A percentile compares a stretch with the other conserved stretches of the same genome.
Evolutionary conservation across 2,329 filamentous ascomycete genomes (phyloP).

Genomic region (Penicillium sp.): DNA sequence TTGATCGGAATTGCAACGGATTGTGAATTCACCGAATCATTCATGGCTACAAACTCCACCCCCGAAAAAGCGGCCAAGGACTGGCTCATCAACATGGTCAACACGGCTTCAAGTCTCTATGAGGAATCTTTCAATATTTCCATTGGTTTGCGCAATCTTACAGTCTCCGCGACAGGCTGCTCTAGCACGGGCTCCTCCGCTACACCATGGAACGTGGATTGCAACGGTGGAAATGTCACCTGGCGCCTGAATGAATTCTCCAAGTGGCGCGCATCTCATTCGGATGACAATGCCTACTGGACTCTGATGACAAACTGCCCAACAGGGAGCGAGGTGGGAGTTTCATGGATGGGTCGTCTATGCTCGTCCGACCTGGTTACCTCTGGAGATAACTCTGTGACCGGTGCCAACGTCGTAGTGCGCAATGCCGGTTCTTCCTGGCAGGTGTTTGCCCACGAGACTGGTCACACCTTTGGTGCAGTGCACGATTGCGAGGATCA

Average conservation of each 20-base stretch:
- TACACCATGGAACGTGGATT: constrained; percentile 81
- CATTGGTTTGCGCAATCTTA: constrained; percentile 81
- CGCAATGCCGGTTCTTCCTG: constrained; percentile 79
- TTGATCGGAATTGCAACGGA: constrained; percentile 90
- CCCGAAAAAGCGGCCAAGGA: constrained; percentile 60
- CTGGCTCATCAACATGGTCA: constrained; percentile 81
- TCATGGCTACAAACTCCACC: constrained; percentile 47
- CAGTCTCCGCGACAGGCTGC: constrained; percentile 72
- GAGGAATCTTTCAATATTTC: constrained; percentile 94
- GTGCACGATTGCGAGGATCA: constrained; percentile 80
- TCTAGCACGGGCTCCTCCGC: constrained; percentile 64
- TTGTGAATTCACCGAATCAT: constrained; percentile 76
- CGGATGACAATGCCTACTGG: constrained; percentile 89
- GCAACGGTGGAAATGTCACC: constrained; percentile 59
- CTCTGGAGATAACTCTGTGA: constrained; percentile 65
- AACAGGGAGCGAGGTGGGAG: constrained; percentile 79
- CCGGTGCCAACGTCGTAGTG: constrained; percentile 85
- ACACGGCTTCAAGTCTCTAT: constrained; percentile 81
- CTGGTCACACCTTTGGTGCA: constrained; percentile 90
- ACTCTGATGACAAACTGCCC: constrained; percentile 79
- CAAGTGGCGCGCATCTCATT: constrained; percentile 73
- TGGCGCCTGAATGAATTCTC: constrained; percentile 85
- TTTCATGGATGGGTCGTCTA: constrained; percentile 89
- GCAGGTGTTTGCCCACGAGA: constrained; percentile 95
- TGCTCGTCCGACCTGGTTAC: constrained; percentile 59